These are phyloP conservation scores for Aspergillus ochraceoroseus DNA, from an alignment of 2,329 filamentous ascomycete genomes.

Conservation along the genomic window DNA sequence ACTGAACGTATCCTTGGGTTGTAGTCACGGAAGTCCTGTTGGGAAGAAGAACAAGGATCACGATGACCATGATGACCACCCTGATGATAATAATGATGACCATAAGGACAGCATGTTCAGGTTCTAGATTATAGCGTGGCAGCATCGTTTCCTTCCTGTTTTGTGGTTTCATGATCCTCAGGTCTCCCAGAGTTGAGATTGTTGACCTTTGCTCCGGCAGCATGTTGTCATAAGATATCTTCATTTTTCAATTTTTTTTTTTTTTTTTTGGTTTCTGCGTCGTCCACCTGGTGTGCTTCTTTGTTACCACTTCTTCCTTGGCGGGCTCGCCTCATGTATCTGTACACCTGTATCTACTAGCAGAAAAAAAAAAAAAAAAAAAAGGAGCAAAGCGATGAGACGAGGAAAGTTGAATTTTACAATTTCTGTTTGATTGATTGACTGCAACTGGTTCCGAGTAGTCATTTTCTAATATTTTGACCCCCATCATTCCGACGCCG, in stretches of 20 bases:
- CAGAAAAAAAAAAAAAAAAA: constrained; percentile 5
- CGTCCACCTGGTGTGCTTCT: not conserved
- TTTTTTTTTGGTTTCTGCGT: constrained; percentile 1
- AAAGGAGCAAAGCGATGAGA: constrained; percentile 6
- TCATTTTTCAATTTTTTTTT: not conserved
- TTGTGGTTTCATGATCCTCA: not conserved
- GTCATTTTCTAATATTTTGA: constrained; percentile 29
- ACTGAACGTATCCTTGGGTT: constrained; percentile 16
- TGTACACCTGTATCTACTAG: constrained; percentile 17
- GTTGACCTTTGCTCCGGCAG: constrained; percentile 18
- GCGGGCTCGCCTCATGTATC: constrained; percentile 9
- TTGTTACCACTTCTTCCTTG: not conserved
- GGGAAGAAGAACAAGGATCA: constrained; percentile 41
- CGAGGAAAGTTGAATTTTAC: constrained; percentile 32
- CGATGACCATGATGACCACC: constrained; percentile 25
- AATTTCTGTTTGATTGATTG: constrained; percentile 31
- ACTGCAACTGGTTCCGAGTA: constrained; percentile 35
- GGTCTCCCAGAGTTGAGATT: not conserved
- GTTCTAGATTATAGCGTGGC: constrained; percentile 13
- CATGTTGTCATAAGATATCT: constrained; percentile 3
- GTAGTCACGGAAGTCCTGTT: constrained; percentile 59
- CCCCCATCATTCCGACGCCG: constrained; percentile 41
- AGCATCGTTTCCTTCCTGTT: not conserved
- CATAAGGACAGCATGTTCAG: constrained; percentile 32
- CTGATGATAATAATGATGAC: constrained; percentile 22